Evolutionary conservation across 495 filamentous ascomycete species (phyloP).

Genomic region (Delitschia confertaspora): DNA sequence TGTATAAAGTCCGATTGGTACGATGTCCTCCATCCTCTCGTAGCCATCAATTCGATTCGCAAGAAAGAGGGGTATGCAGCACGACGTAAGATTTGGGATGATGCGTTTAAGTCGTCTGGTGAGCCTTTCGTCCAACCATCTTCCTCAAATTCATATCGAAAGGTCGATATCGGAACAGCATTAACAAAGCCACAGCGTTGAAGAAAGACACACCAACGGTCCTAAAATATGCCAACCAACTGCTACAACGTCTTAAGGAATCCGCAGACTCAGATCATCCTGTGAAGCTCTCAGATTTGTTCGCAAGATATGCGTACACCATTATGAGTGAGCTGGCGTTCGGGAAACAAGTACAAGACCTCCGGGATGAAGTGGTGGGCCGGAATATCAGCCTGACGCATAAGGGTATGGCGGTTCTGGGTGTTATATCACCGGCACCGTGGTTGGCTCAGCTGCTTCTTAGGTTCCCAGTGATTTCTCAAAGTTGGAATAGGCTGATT

Average conservation of each 20-base stretch:
- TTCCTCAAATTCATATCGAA: no score
- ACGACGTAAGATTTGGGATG: slow-evolving; percentile 2
- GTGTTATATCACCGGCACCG: neutral
- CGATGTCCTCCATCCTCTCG: neutral
- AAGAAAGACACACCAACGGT: neutral
- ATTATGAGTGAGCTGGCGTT: slow-evolving; percentile 16
- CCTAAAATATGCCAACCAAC: neutral
- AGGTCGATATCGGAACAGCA: no score
- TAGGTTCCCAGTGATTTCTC: slow-evolving; percentile 1
- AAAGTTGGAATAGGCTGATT: neutral
- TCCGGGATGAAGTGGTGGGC: no score
- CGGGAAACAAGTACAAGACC: neutral
- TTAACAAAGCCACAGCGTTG: neutral
- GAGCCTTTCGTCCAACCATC: no score
- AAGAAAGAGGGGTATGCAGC: neutral
- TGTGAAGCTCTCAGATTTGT: slow-evolving; percentile 7
- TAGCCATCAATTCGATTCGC: neutral
- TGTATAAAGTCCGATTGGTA: slow-evolving; percentile 9
- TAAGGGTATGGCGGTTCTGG: slow-evolving; percentile 1
- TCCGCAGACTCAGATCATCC: no score
- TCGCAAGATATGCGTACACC: slow-evolving; percentile 5
- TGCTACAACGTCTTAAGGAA: no score
- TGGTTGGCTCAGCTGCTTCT: slow-evolving; percentile 1
- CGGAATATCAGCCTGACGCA: no score
- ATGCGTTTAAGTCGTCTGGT: neutral